Base-by-base conservation (phyloP, 2,329 filamentous ascomycete genomes). In the Phoma sp. region DNA sequence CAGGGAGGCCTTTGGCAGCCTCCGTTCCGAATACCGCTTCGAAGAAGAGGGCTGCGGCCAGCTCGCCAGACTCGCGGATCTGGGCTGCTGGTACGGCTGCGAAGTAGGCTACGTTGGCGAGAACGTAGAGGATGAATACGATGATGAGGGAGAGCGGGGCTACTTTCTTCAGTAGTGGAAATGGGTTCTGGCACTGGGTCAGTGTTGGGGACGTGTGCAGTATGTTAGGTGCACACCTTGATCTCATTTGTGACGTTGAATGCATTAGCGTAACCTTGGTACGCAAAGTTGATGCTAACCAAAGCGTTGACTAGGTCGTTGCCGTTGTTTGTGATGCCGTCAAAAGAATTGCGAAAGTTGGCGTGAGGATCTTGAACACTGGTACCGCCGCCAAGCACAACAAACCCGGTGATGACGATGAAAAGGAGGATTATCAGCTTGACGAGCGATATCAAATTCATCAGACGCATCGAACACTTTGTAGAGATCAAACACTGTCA, bases 401-500 rank as follows among this genome's bases (percentile, higher is more conserved):
- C 69, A 24, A 72, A 66, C 2, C 70, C 70, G 2, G 68, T 66
- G 23, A 68, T 61, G 10, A 64, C 62, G 18, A 73, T 69, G 52
- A 89, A 87, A n/a, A 88, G 57, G 2, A 89, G 73, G 0, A 85
- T 87, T 13, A 83, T 62, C 3, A 89, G 67, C 63, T 89, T 89
- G 33, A 89, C 62, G 2, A 58, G 55, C 7, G 65, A 64, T n/a
- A 71, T 70, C 9, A 68, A 18, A 36, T 70, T 71, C 59, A 68
- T 69, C 9, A 68, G 36, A 7, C 63, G 56, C n/a, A 70, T 64
- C 2, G 66, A 69, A 58, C 61, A 69, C 13, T 57, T 56, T 1
- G 63, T 71, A 3, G 67, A 66, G 3, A 68, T 32, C n/a, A 70
- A 45, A 41, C 66, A 70, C 18, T 52, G 13, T 22, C 10, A 7